phyloP scores from a whole-genome alignment of 2,329 filamentous ascomycete species.

The Aspergillus transmontanensis region DNA sequence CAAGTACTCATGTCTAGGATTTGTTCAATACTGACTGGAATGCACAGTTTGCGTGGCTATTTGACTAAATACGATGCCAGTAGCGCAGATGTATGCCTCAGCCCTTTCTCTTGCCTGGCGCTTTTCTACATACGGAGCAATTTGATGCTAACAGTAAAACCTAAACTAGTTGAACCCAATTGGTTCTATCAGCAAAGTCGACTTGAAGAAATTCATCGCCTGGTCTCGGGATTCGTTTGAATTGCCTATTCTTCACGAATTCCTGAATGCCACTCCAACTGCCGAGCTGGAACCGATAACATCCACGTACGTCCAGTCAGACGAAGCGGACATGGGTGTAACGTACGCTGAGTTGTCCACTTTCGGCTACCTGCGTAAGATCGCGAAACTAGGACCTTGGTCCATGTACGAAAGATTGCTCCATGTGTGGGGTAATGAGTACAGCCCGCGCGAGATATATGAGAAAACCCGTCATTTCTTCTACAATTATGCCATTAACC shows the following conservation, averaged over 20 bases:
- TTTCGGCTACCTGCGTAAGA: conserved; percentile 58
- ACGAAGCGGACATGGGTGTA: conserved; percentile 59
- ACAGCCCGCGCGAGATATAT: conserved; percentile 47
- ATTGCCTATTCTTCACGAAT: conserved; percentile 66
- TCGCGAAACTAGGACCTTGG: conserved; percentile 56
- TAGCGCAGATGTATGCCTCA: conserved; percentile 54
- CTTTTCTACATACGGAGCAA: neutral
- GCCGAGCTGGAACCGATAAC: conserved; percentile 70
- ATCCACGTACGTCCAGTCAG: conserved; percentile 60
- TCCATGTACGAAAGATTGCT: conserved; percentile 57
- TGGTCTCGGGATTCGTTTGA: conserved; percentile 63
- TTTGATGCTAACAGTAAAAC: conserved; percentile 5
- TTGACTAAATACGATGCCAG: conserved; percentile 71
- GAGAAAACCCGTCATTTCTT: conserved; percentile 51
- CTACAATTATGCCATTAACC: conserved; percentile 61
- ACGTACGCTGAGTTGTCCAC: conserved; percentile 58
- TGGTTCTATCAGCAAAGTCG: conserved; percentile 62
- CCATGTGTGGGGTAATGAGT: conserved; percentile 50
- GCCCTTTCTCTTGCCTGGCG: neutral
- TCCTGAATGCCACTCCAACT: conserved; percentile 65
- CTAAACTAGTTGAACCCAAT: conserved; percentile 38
- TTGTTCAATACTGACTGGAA: conserved; percentile 35
- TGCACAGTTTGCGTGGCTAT: conserved; percentile 50
- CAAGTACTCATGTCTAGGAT: no score
- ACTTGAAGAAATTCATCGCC: conserved; percentile 71